Evolutionary conservation across 805 yeast genomes (phyloP).

Genomic region (Lipomyces sp.): DNA sequence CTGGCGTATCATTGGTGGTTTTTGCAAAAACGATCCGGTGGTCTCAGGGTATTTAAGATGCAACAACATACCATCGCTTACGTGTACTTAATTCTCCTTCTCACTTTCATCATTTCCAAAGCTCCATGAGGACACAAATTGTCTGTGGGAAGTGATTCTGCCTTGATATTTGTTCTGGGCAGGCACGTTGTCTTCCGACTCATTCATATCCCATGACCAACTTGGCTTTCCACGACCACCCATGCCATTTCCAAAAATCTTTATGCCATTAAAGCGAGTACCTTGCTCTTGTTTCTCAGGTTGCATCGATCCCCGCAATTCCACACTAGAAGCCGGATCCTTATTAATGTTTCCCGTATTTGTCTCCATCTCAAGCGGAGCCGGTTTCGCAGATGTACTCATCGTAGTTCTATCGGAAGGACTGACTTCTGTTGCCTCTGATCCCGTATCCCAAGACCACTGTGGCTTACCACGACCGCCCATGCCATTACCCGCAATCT

Average conservation of each 20-base stretch:
- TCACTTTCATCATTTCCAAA: constrained; percentile 29
- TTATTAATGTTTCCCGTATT: constrained; percentile 9
- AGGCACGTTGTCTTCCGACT: not conserved
- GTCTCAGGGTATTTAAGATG: not conserved
- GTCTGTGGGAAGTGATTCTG: constrained; percentile 24
- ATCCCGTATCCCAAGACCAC: constrained; percentile 16
- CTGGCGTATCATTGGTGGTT: not conserved
- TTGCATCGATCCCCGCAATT: not conserved
- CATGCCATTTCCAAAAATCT: constrained; percentile 35
- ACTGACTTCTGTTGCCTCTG: not conserved
- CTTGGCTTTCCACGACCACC: constrained; percentile 30
- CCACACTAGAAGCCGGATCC: not conserved
- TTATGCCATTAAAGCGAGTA: constrained; percentile 27
- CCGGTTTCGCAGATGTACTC: not conserved
- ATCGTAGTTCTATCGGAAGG: not conserved
- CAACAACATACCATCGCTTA: not conserved
- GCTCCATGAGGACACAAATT: constrained; percentile 33
- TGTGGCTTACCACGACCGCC: constrained; percentile 32
- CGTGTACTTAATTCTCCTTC: constrained; percentile 24
- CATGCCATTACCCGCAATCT: constrained; percentile 35
- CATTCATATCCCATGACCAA: constrained; percentile 15
- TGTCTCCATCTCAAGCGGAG: constrained; percentile 3
- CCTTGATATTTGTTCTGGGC: constrained; percentile 17
- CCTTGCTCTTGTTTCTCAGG: not conserved
- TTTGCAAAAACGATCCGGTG: not conserved